Base-by-base conservation (phyloP, 352 stramenopile genomes). In the Pythium utonaiense region DNA sequence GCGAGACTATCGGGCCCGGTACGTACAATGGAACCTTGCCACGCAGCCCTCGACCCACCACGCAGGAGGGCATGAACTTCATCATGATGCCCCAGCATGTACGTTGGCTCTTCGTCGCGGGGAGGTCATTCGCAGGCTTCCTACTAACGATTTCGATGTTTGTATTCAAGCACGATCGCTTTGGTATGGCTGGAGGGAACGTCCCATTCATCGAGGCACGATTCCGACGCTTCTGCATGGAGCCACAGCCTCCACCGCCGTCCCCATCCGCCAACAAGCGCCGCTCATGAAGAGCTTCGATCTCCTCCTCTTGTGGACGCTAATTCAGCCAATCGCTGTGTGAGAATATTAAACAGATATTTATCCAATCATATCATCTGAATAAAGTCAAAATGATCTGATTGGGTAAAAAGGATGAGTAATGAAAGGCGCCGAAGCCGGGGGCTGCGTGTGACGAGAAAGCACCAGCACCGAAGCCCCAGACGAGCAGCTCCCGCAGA, bases 71-170 rank as follows among this genome's bases (percentile, higher is more conserved):
- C 57, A 69, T 75, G 53, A 88, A 80, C 58, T 90, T 83, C 36
- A 80, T 84, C 62, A 88, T 88, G 80, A 86, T 85, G 77, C 71
- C 75, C 3, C 78, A 86, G 30, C 66, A 86, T 40, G 78, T 86
- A 68, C 47, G 71, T 73, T 3, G 10, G 9, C 16, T n/a, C 3
- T 9, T 48, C 12, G 47, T 14, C 47, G n/a, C 10, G 21, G 12
- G 30, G 25, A 9, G 12, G 17, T 16, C 19, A n/a, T 54, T 33
- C 9, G 28, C 9, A 33, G 28, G 28, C 5, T 5, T 33, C 28
- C 5, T n/a, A n/a, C n/a, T n/a, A n/a, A n/a, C 47, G 9, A 36
- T 54, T 24, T 14, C 16, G 31, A 33, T 47, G 7, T 28, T 21
- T 28, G 13, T 22, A 3, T 12, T 38, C 3, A 22, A 69, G 62